These are phyloP conservation scores for Aspergillus mulundensis DNA, from an alignment of 495 filamentous ascomycete species.

Conservation along the genomic window DNA sequence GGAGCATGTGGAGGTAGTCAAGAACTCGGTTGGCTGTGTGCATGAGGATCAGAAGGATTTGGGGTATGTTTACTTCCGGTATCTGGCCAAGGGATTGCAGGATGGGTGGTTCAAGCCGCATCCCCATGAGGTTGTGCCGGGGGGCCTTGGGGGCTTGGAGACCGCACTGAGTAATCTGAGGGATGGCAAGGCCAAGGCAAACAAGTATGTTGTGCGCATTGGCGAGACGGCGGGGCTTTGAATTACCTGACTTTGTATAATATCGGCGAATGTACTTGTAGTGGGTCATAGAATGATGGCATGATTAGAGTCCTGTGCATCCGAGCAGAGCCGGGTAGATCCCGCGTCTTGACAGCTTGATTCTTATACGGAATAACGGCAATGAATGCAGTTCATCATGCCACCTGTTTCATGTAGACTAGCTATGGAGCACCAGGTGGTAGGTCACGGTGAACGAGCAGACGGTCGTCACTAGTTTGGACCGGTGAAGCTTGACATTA, in stretches of 20 bases:
- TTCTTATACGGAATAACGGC: no score
- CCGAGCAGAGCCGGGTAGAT: no score
- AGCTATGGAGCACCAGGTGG: no score
- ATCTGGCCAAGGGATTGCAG: slow-evolving; percentile 47
- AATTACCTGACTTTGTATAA: no score
- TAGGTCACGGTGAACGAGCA: no score
- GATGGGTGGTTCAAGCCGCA: slow-evolving; percentile 62
- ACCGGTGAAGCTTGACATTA: no score
- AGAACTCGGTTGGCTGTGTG: slow-evolving; percentile 19
- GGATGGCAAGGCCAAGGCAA: slow-evolving; percentile 59
- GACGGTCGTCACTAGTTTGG: no score
- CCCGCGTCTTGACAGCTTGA: no score
- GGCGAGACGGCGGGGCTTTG: slow-evolving; percentile 45
- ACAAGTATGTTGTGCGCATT: slow-evolving; percentile 68
- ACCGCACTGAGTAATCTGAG: slow-evolving; percentile 53
- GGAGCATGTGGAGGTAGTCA: slow-evolving; percentile 16
- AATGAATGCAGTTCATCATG: no score
- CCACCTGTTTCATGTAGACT: no score
- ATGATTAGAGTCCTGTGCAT: no score
- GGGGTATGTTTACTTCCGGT: slow-evolving; percentile 57
- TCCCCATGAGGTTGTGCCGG: slow-evolving; percentile 55
- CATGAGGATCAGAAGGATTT: slow-evolving; percentile 43
- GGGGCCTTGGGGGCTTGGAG: slow-evolving; percentile 58
- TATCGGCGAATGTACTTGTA: background rate
- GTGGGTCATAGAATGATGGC: background rate